Evolutionary conservation across 2,329 filamentous ascomycete genomes (phyloP), one percentile per base, ranked within the genome.

Genomic region (Alternaria gaisen): DNA sequence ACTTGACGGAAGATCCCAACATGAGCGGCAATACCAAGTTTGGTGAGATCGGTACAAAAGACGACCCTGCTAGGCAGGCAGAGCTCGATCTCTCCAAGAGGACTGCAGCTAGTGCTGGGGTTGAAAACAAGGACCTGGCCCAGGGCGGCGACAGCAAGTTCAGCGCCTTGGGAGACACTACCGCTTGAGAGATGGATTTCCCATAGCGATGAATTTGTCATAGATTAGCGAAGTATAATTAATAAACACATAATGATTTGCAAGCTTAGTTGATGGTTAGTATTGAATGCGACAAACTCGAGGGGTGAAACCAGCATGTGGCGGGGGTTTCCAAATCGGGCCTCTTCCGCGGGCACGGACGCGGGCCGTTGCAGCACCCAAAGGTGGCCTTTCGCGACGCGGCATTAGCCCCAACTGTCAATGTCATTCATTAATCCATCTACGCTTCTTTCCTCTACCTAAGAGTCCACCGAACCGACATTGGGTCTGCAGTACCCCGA

Each of bases 61-160:
- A 86, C 41, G 87, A 89, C 67, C 86, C 87, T 3, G 83, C 82
- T 3, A 78, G 86, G 30, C 68, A 77, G 18, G 86, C 85, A 7
- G 72, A 84, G 72, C 55, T 68, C 18, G 71, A 77, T 51, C 71
- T 80, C 41, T 67, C 75, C 68, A 73, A 71, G 68, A 65, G 53
- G 50, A 74, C 76, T 63, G 76, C 75, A 38, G 65, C 77, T 56
- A 64, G 63, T 44, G 72, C 72, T 6, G 71, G 65, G n/a, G 76
- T 75, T 9, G 43, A 30, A 34, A 46, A 38, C 14, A 51, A 24
- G 32, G 75, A 64, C 52, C 42, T 53, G 28, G 53, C 53, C 24
- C 63, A 71, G 54, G 61, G 60, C 12, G 69, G 63, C 0, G 68
- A 65, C 1, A 67, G 64, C 55, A 70, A 69, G 62, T 75, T 71